Evolutionary conservation across 768 basidiomycete genomes (phyloP).

Genomic region (Boletellus ananas): DNA sequence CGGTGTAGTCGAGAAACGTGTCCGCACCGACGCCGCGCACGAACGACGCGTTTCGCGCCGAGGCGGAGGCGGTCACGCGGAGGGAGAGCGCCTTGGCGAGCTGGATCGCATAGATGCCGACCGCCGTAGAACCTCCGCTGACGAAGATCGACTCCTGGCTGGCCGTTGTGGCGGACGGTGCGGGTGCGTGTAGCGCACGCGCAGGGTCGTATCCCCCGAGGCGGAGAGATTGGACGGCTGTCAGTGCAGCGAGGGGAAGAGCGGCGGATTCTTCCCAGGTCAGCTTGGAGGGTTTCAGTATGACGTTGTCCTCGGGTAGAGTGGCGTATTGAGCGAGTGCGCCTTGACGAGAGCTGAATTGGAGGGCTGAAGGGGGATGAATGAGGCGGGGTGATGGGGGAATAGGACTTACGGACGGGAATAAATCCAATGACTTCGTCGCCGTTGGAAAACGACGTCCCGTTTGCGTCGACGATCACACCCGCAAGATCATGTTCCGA

Average conservation of each 20-base stretch:
- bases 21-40: constrained; percentile 63
- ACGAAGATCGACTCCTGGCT: constrained; percentile 55
- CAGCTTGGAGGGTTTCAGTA: constrained; percentile 42
- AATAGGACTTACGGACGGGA: constrained; percentile 30
- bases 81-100: constrained; percentile 64
- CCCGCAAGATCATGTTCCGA: constrained; percentile 66
- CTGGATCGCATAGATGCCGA: constrained; percentile 70
- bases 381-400: too few relatives aligned
- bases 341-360: constrained; percentile 45
- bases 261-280: constrained; percentile 58
- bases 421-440: constrained; percentile 64
- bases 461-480: constrained; percentile 52
- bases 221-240: constrained; percentile 56
- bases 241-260: constrained; percentile 52
- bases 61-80: constrained; percentile 56
- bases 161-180: background rate
- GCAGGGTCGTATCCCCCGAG: constrained; percentile 46
- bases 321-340: constrained; percentile 54
- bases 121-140: constrained; percentile 66
- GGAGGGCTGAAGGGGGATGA: constrained; percentile 18
- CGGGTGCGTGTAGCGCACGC: background rate
- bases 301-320: constrained; percentile 43
- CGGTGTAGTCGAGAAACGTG: constrained; percentile 64
- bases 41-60: constrained; percentile 53
- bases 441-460: constrained; percentile 49